Percentiles rank a stretch among this genome's conserved stretches.
Conservation (phyloP, 148 eudicot genomes). For the Camellia lanceoleosa region DNA sequence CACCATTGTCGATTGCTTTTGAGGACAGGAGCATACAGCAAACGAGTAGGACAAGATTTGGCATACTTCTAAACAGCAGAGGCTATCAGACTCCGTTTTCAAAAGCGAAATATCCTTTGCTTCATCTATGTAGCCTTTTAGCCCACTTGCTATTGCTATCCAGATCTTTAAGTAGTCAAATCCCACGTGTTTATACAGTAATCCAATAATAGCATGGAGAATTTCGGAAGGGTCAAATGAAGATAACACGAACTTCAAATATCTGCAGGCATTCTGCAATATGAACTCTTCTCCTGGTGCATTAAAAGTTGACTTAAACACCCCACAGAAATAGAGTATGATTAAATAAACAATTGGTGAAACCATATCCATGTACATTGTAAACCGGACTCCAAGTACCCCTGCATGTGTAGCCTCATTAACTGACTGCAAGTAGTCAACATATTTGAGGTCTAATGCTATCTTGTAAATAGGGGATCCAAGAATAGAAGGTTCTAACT, state of each 20-base stretch:
- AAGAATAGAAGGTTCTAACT: constrained; percentile 57
- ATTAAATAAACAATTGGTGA: constrained; percentile 55
- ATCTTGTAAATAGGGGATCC: constrained; percentile 72
- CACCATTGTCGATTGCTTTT: constrained; percentile 13
- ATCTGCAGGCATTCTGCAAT: constrained; percentile 33
- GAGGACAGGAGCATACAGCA: constrained; percentile 29
- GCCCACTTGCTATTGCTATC: constrained; percentile 48
- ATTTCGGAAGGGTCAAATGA: constrained; percentile 50
- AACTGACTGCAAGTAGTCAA: constrained; percentile 24
- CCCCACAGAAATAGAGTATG: constrained; percentile 36
- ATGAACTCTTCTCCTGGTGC: constrained; percentile 23
- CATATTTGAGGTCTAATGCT: constrained; percentile 40
- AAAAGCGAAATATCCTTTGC: constrained; percentile 33
- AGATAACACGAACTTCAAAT: constrained; percentile 37
- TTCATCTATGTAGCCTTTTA: constrained; percentile 45
- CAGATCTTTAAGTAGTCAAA: constrained; percentile 47
- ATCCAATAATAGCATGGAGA: constrained; percentile 39
- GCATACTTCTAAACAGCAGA: constrained; percentile 33
- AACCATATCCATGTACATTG: constrained; percentile 48
- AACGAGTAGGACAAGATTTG: constrained; percentile 64
- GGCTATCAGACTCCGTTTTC: constrained; percentile 30
- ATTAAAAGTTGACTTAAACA: constrained; percentile 28
- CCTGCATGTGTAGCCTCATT: constrained; percentile 28
- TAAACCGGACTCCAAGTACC: constrained; percentile 21
- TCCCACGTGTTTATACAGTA: constrained; percentile 38